Conservation (phyloP, 371 early-diverging fungal genomes). For the Rhizomucor pusillus region DNA sequence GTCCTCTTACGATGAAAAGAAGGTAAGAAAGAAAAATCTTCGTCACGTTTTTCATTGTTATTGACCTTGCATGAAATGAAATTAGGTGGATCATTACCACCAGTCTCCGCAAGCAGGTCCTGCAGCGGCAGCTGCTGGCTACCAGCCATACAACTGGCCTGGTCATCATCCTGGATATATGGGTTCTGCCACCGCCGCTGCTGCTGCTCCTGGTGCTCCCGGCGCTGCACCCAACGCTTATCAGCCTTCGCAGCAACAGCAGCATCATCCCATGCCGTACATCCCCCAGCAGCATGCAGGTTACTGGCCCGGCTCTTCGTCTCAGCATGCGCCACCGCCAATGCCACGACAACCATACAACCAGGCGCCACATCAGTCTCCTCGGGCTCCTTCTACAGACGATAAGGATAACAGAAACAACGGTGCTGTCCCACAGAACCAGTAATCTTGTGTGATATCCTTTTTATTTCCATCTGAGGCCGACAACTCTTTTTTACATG, state of each 20-base stretch:
- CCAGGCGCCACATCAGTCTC: neutral
- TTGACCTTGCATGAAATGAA: neutral
- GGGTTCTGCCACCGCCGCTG: neutral
- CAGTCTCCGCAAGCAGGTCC: neutral
- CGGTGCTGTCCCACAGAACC: too few relatives aligned
- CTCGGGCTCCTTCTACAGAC: too few relatives aligned
- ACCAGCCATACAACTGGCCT: neutral
- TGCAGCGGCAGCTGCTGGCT: neutral
- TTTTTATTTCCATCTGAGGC: too few relatives aligned
- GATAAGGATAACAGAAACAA: too few relatives aligned
- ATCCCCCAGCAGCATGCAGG: neutral
- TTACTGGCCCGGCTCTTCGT: neutral
- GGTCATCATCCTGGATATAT: neutral
- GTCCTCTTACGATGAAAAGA: neutral
- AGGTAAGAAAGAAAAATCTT: neutral
- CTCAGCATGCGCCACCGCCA: neutral
- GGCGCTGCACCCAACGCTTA: neutral
- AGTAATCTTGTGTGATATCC: too few relatives aligned
- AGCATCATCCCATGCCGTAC: neutral
- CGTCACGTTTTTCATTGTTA: neutral
- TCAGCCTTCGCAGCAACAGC: neutral
- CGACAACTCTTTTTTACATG: too few relatives aligned
- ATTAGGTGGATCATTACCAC: neutral
- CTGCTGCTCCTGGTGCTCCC: neutral
- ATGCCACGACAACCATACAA: neutral